Base-by-base conservation (phyloP, 805 yeast species). In the Peterozyma xylosa region DNA sequence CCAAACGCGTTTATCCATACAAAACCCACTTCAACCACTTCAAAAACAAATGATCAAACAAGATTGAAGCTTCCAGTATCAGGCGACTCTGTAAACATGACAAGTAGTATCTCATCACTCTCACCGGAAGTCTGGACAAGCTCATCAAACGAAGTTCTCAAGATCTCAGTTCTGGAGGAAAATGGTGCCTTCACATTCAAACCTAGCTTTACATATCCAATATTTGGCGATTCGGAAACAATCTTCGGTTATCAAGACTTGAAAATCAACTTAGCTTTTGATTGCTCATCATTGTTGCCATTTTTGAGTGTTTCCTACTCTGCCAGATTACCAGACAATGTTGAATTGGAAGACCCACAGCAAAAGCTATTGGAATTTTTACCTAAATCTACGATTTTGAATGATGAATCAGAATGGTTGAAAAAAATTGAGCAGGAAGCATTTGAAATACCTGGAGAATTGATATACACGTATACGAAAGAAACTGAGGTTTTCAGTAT, bases 201-300 rank as follows among this genome's bases (percentile, higher is more conserved):
- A 34, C 97, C 98, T 0, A 56, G 66, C 11, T 89, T 87, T 64
- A 91, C 98, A 1, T 93, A 93, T 60, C 96, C 97, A 2, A 83
- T 93, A 10, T 93, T 78, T 68, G 98, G 98, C 5, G 96, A 89
- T 39, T 74, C 88, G 1, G 99, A 93, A 57, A 81, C 81, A 43
- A 80, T 93, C 1, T 87, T 81, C 56, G 99, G 99, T 2, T 93
- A 78, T 59, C 73, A 81, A 50, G 83, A 78, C 52, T 67, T 90
- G 33, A 68, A 69, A 30, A 78, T 93, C 33, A 74, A 77, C 51
- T 51, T 75, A n/a, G 78, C 83, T 14, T 86, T 86, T 59, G 96
- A 90, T 57, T 76, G 84, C 34, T 66, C 71, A 39, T 82, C 93
- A 0, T 76, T 90, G 57, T 68, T 74, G 37, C 95, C 97, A 10